These are phyloP conservation scores for Ciborinia camelliae DNA, from an alignment of 2,329 filamentous ascomycete species.

Conservation along the genomic window DNA sequence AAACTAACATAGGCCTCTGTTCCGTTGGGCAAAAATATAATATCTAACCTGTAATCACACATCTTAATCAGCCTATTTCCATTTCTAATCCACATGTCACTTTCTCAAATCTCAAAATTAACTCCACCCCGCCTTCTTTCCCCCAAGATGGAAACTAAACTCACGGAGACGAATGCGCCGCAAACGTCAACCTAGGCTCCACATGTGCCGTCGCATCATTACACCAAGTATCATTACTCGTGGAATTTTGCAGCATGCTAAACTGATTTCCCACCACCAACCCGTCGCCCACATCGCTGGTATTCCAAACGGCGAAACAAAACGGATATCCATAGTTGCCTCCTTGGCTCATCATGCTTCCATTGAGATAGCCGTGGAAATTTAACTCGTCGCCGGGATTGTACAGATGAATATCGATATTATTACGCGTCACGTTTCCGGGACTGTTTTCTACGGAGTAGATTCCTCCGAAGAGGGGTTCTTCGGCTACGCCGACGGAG, in stretches of 20 bases:
- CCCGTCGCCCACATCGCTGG: constrained; percentile 42
- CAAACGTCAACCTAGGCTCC: constrained; percentile 56
- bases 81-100: not conserved
- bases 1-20: constrained; percentile 61
- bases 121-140: too few relatives aligned
- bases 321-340: constrained; percentile 68
- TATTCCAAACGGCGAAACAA: constrained; percentile 66
- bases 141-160: not conserved
- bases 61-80: not conserved
- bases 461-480: constrained; percentile 51
- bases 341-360: constrained; percentile 37
- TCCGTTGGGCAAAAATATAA: constrained; percentile 60
- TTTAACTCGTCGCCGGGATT: constrained; percentile 76
- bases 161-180: constrained; percentile 65
- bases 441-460: constrained; percentile 68
- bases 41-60: constrained; percentile 48
- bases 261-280: constrained; percentile 52
- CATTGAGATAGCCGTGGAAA: constrained; percentile 58
- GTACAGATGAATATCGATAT: constrained; percentile 59
- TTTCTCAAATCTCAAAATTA: not conserved
- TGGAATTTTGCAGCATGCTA: constrained; percentile 39
- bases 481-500: constrained; percentile 66
- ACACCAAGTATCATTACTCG: constrained; percentile 47
- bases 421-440: constrained; percentile 57
- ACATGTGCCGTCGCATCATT: constrained; percentile 40